phyloP scores from a whole-genome alignment of 805 yeast genomes.

The Lipomyces mesembrius region DNA sequence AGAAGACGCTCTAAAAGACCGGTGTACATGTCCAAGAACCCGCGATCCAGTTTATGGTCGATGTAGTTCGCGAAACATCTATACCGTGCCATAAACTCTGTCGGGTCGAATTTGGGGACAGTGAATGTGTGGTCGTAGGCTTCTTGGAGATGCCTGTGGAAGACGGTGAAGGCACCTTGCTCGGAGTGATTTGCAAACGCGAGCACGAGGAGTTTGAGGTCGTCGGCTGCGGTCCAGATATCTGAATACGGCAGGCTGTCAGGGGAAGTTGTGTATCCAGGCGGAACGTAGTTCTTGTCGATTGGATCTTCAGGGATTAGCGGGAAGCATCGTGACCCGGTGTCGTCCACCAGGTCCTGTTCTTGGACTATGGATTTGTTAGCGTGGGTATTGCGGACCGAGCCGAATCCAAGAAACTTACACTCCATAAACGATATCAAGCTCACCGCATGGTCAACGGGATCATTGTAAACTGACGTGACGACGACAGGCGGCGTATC shows the following conservation, averaged over 20 bases:
- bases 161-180: constrained; percentile 7
- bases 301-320: not conserved
- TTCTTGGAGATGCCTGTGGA: not conserved
- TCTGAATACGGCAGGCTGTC: constrained; percentile 2
- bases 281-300: not conserved
- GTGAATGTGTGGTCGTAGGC: not conserved
- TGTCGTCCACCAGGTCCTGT: constrained; percentile 2
- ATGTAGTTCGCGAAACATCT: constrained; percentile 13
- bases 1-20: not conserved
- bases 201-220: constrained; percentile 16
- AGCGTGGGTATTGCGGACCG: not conserved
- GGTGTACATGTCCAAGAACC: constrained; percentile 3
- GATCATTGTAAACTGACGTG: constrained; percentile 1
- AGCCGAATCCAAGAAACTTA: not conserved
- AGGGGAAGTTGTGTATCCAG: not conserved
- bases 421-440: constrained; percentile 1
- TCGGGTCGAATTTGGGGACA: not conserved
- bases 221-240: constrained; percentile 5
- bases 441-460: not conserved
- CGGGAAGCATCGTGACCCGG: constrained; percentile 1
- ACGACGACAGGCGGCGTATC: not conserved
- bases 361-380: not conserved
- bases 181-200: constrained; percentile 9
- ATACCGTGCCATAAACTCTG: constrained; percentile 16
- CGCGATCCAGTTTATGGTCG: constrained; percentile 18